A percentile compares a stretch with the other conserved stretches of the same genome.
Conservation (phyloP, 306 rosid genomes). For the Trichosanthes cucumerina region DNA sequence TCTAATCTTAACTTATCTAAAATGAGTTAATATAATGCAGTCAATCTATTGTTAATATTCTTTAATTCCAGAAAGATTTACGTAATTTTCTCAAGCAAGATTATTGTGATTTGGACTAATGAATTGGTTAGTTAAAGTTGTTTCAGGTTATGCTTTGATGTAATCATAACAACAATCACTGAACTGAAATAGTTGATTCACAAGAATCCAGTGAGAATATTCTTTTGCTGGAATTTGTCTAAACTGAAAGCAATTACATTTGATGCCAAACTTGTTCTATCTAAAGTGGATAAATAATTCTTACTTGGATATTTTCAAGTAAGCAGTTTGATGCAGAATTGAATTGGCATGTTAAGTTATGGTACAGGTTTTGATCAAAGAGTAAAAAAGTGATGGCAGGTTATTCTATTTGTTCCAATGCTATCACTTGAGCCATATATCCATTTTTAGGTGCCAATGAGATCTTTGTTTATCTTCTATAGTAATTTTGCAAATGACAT, state of each 20-base stretch:
- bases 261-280: slow-evolving; percentile 32
- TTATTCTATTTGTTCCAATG: slow-evolving; percentile 11
- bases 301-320: slow-evolving; percentile 18
- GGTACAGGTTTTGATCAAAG: slow-evolving; percentile 11
- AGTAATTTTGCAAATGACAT: neutral
- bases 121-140: slow-evolving; percentile 55
- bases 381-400: slow-evolving; percentile 13
- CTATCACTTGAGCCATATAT: neutral
- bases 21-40: slow-evolving; percentile 45
- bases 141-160: slow-evolving; percentile 66
- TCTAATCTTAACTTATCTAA: slow-evolving; percentile 86
- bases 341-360: slow-evolving; percentile 21
- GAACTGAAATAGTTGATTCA: slow-evolving; percentile 53
- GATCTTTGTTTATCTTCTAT: neutral
- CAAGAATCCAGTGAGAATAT: slow-evolving; percentile 37
- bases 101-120: slow-evolving; percentile 56
- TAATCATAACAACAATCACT: slow-evolving; percentile 61
- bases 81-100: slow-evolving; percentile 23
- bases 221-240: slow-evolving; percentile 34
- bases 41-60: slow-evolving; percentile 27
- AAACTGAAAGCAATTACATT: slow-evolving; percentile 32
- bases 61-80: slow-evolving; percentile 18
- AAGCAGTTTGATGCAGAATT: slow-evolving; percentile 23
- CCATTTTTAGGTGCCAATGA: neutral
- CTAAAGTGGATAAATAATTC: slow-evolving; percentile 21